phyloP scores from a whole-genome alignment of 1,139 yeast genomes.

The Diutina mesorugosa region DNA sequence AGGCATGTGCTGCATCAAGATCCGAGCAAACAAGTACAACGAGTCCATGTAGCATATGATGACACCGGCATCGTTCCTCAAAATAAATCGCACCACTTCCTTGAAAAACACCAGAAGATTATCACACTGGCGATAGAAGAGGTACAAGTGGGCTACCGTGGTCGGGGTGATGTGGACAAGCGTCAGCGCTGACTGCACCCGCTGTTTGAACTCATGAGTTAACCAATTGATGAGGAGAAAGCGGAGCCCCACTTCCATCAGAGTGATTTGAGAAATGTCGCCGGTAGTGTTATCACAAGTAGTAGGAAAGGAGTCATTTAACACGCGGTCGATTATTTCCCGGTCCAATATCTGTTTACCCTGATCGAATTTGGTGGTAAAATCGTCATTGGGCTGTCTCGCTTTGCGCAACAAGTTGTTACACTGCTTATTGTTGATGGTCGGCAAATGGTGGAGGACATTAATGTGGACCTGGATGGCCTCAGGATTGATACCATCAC shows the following conservation, averaged over 20 bases:
- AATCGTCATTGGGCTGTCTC: conserved; percentile 19
- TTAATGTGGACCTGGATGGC: conserved; percentile 28
- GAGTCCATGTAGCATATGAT: conserved; percentile 30
- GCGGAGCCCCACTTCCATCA: conserved; percentile 26
- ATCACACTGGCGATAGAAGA: conserved; percentile 20
- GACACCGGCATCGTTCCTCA: conserved; percentile 29
- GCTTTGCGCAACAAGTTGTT: conserved; percentile 34
- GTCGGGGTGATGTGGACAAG: conserved; percentile 25
- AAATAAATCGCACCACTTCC: conserved; percentile 21
- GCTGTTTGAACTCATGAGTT: conserved; percentile 23
- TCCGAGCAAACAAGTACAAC: conserved; percentile 20
- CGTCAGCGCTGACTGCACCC: conserved; percentile 19
- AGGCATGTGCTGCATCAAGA: conserved; percentile 24
- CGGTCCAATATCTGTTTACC: conserved; percentile 16
- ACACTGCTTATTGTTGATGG: conserved; percentile 35
- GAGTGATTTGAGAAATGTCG: conserved; percentile 9
- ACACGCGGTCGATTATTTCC: conserved; percentile 15
- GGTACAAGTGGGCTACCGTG: conserved; percentile 19
- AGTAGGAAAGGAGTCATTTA: conserved; percentile 6
- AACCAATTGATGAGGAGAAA: conserved; percentile 31
- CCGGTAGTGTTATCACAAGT: conserved; percentile 6
- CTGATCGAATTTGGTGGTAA: conserved; percentile 17
- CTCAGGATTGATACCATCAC: conserved; percentile 13
- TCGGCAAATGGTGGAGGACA: conserved; percentile 43
- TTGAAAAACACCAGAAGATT: conserved; percentile 30